phyloP scores from a whole-genome alignment of 75 land plant genomes.

The Adiantum capillusveneris region DNA sequence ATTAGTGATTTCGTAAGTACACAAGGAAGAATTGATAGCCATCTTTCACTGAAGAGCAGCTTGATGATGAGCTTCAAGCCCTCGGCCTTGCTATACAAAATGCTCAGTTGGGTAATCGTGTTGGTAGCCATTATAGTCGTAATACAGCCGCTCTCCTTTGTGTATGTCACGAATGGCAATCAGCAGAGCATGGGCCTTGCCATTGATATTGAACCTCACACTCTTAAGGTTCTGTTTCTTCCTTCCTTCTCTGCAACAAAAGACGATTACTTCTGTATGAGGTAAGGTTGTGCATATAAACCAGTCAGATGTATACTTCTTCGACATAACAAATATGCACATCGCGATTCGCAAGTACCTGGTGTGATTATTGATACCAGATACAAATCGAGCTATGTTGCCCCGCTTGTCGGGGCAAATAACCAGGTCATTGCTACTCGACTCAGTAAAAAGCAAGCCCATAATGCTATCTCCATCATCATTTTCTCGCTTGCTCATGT shows the following conservation, averaged over 20 bases:
- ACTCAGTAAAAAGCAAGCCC: slow-evolving; percentile 46
- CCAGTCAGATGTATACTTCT: too few relatives aligned
- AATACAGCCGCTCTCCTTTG: slow-evolving; percentile 40
- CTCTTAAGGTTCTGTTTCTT: slow-evolving; percentile 43
- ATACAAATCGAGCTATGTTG: slow-evolving; percentile 73
- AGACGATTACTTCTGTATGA: too few relatives aligned
- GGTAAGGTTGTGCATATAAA: too few relatives aligned
- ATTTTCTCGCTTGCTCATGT: slow-evolving; percentile 54
- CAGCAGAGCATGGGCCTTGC: slow-evolving; percentile 33
- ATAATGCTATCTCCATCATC: slow-evolving; percentile 86
- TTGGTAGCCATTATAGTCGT: slow-evolving; percentile 16
- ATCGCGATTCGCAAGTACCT: too few relatives aligned
- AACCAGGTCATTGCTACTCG: slow-evolving; percentile 49
- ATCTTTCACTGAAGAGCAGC: too few relatives aligned
- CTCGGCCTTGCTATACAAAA: too few relatives aligned
- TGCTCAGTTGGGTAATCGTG: slow-evolving; percentile 12
- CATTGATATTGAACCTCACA: slow-evolving; percentile 37
- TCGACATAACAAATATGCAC: too few relatives aligned
- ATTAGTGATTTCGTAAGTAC: too few relatives aligned
- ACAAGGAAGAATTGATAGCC: too few relatives aligned
- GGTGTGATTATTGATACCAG: slow-evolving; percentile 80
- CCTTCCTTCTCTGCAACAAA: slow-evolving; percentile 37
- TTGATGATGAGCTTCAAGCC: too few relatives aligned
- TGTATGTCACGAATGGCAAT: slow-evolving; percentile 41
- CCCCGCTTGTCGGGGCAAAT: slow-evolving; percentile 78